Evolutionary conservation across 129 eudicot species (phyloP), one percentile per base, ranked within the genome.

Genomic region (Pulicaria dysenterica): DNA sequence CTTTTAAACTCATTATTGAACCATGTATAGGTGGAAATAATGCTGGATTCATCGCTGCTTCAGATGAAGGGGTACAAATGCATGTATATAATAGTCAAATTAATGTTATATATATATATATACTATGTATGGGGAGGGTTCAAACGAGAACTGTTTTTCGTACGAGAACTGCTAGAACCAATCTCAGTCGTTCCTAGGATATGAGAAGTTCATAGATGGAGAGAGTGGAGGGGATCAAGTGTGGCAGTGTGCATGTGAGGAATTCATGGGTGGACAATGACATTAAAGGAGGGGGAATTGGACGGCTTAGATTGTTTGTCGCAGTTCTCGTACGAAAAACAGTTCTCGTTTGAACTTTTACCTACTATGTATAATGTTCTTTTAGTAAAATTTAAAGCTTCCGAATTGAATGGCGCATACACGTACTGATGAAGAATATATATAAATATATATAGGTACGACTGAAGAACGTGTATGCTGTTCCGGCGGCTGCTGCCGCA

Each of bases 31-130:
- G 77, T 31, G 84, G 68, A 12, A 49, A 61, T 19, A 68, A 39
- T 65, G 60, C 47, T 63, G 82, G 77, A 62, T 42, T 61, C 11
- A 67, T 64, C 44, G 75, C 50, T 53, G 70, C 68, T 11, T 46
- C 74, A 70, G 56, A 48, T 58, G 77, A 44, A 74, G 56, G 70
- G 84, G 89, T 85, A 78, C 42, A 54, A 15, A 69, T 55, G 6
- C 59, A n/a, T 58, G 6, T 67, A n/a, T 58, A n/a, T n/a, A n/a
- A n/a, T 79, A 19, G 55, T 42, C 49, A 47, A 16, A 40, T 64
- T 16, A 7, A 50, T 31, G 31, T 24, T 24, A 24, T 24, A 24
- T 24, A 24, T 24, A 24, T 24, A n/a, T n/a, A n/a, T n/a, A n/a
- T n/a, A n/a, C n/a, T n/a, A n/a, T n/a, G n/a, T n/a, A n/a, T n/a